Percentiles rank a stretch among this genome's conserved stretches.
Conservation (phyloP, 1,284 basidiomycete genomes). For the Exsudoporus floridanus region DNA sequence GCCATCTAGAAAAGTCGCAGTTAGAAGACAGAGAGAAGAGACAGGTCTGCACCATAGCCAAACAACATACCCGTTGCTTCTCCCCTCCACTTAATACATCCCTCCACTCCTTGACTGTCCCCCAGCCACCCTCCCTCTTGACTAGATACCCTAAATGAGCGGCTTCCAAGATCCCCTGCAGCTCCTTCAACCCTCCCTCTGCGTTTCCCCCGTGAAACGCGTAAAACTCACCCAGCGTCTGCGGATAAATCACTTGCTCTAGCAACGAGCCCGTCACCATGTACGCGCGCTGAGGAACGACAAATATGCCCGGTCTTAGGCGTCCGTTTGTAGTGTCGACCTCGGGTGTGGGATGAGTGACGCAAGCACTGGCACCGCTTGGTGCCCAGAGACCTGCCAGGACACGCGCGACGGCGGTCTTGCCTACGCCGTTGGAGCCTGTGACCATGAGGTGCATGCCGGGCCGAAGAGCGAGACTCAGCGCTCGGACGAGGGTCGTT, state of each 20-base stretch:
- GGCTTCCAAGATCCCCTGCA: conserved; percentile 72
- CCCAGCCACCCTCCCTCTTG: conserved; percentile 86
- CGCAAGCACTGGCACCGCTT: conserved; percentile 40
- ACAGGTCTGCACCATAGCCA: background rate
- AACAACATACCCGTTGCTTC: conserved; percentile 75
- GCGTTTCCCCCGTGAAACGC: conserved; percentile 31
- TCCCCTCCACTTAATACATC: conserved; percentile 94
- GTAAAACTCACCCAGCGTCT: conserved; percentile 78
- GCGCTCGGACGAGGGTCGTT: conserved; percentile 63
- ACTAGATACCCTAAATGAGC: conserved; percentile 88
- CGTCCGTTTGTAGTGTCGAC: conserved; percentile 28
- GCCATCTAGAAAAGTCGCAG: conserved; percentile 58
- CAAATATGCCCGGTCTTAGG: conserved; percentile 66
- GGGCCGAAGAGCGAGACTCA: conserved; percentile 69
- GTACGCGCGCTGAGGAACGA: conserved; percentile 91
- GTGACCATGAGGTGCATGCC: conserved; percentile 95
- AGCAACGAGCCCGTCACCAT: conserved; percentile 84
- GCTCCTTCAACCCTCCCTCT: conserved; percentile 65
- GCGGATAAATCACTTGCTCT: conserved; percentile 88
- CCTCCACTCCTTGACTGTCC: conserved; percentile 92
- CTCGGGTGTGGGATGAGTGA: conserved; percentile 34
- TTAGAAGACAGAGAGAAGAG: background rate
- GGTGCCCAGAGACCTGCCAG: conserved; percentile 86
- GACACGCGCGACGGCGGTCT: conserved; percentile 90
- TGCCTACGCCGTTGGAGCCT: conserved; percentile 91